Evolutionary conservation across 1,284 basidiomycete species (phyloP).

Genomic region (Coniferiporia sulphurascens): DNA sequence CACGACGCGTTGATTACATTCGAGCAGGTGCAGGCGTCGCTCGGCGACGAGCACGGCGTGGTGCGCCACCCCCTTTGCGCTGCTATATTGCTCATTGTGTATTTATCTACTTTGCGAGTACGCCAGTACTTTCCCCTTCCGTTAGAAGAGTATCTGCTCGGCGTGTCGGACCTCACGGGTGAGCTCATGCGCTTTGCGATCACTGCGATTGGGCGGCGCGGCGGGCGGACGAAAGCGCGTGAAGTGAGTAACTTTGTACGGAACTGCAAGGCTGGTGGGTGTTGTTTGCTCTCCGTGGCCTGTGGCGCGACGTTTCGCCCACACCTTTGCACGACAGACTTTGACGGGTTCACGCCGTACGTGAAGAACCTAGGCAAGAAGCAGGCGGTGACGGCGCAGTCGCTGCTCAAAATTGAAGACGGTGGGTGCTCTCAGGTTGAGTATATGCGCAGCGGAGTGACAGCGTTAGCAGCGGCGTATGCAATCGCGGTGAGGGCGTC

Average conservation of each 20-base stretch:
- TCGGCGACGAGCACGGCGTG: conserved; percentile 55
- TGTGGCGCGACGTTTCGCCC: too few species aligned
- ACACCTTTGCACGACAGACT: conserved; percentile 41
- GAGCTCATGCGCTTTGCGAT: conserved; percentile 98
- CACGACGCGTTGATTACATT: conserved; percentile 67
- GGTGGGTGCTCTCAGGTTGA: conserved; percentile 45
- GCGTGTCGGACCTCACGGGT: conserved; percentile 90
- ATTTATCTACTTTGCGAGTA: background rate
- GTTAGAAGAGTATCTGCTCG: conserved; percentile 83
- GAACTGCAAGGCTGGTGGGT: conserved; percentile 70
- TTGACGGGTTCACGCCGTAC: conserved; percentile 69
- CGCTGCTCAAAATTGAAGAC: conserved; percentile 91
- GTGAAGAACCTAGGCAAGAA: conserved; percentile 80
- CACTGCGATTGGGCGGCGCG: conserved; percentile 63
- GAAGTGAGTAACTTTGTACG: conserved; percentile 77
- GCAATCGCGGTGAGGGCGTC: conserved; percentile 64
- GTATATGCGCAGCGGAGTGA: conserved; percentile 3
- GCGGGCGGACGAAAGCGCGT: conserved; percentile 65
- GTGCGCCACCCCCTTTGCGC: background rate
- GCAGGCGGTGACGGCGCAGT: conserved; percentile 80
- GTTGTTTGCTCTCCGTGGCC: background rate
- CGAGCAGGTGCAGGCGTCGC: conserved; percentile 58
- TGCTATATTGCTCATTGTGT: background rate
- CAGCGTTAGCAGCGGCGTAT: conserved; percentile 51
- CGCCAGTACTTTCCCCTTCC: conserved; percentile 56